Evolutionary conservation across 495 filamentous ascomycete species (phyloP), one percentile per base, ranked within the genome.

Genomic region (Hypoxylon crocopeplum): DNA sequence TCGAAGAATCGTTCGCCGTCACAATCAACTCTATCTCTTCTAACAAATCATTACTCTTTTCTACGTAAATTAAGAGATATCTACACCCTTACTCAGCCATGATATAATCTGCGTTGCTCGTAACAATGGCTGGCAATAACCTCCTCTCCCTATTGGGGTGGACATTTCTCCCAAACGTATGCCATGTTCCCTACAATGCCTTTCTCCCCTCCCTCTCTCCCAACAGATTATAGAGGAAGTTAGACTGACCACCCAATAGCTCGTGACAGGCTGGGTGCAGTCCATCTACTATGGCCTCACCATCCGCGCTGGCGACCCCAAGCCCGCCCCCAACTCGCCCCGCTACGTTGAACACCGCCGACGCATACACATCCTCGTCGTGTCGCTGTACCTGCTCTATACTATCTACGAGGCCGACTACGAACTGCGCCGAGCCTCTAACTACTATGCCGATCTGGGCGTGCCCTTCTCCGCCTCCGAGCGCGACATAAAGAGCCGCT

Each of bases 351-450:
- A 83, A 13, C 89, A 96, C 73, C 86, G 91, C 33, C 88, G 86
- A 20, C 84, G 85, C 64, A 92, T 96, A 70, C 87, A 93, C 71
- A 88, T 92, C 70, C 71, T 84, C 45, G 89, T 98, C 60, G 88
- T 97, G 13, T 72, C 86, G 32, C 69, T 83, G 37, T 98, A 98
- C 75, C 88, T 98, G 15, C 75, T 90, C 55, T 98, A 97, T 78
- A 97, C 90, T 27, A 86, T 98, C 64, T 97, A 92, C 76, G 93
- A 98, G 75, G 87, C 89, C 49, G 91, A 96, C 79, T 87, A 89
- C 73, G 82, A 89, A 38, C 75, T 98, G 2, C 88, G 84, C 33
- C 77, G 80, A 47, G 75, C 78, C 0, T 84, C 87, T 17, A 83
- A 88, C 77, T 96, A 89, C 76, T 98, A 97, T 75, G 74, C 82